Conservation (phyloP, 495 filamentous ascomycete species). For the Poronia punctata region DNA sequence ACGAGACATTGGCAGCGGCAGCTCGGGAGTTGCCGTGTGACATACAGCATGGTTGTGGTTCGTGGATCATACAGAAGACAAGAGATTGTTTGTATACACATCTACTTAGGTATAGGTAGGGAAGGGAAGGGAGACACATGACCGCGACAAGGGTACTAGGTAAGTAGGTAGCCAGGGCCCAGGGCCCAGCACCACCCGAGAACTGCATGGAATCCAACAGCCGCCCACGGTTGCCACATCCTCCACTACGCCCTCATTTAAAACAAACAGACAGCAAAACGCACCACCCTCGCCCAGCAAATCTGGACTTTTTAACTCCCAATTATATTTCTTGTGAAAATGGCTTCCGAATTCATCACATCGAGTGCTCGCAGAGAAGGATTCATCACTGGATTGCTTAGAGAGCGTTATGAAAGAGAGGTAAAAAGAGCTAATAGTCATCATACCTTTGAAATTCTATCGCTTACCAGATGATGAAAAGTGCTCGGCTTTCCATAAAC, state of each 20-base stretch:
- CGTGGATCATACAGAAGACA: too few species aligned
- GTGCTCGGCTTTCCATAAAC: slow-evolving; percentile 4
- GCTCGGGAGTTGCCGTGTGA: too few species aligned
- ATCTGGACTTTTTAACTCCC: neutral
- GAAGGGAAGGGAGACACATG: too few species aligned
- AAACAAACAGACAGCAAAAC: neutral
- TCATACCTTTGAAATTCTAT: slow-evolving; percentile 1
- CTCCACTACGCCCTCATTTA: neutral
- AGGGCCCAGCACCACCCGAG: too few species aligned
- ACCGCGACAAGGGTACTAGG: too few species aligned
- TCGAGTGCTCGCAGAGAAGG: neutral
- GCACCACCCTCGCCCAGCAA: neutral
- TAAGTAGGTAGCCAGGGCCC: too few species aligned
- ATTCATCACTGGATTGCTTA: slow-evolving; percentile 3
- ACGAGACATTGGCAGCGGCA: too few species aligned
- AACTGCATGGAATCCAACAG: too few species aligned
- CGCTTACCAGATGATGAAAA: slow-evolving; percentile 4
- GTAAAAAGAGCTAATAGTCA: slow-evolving; percentile 2
- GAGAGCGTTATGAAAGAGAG: neutral
- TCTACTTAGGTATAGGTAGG: too few species aligned
- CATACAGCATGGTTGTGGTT: too few species aligned
- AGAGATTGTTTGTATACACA: too few species aligned
- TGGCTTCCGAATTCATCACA: neutral
- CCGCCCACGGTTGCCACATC: neutral
- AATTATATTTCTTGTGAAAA: slow-evolving; percentile 1